Conservation (phyloP, 805 yeast species). For the Diddensiella transvaalensis region DNA sequence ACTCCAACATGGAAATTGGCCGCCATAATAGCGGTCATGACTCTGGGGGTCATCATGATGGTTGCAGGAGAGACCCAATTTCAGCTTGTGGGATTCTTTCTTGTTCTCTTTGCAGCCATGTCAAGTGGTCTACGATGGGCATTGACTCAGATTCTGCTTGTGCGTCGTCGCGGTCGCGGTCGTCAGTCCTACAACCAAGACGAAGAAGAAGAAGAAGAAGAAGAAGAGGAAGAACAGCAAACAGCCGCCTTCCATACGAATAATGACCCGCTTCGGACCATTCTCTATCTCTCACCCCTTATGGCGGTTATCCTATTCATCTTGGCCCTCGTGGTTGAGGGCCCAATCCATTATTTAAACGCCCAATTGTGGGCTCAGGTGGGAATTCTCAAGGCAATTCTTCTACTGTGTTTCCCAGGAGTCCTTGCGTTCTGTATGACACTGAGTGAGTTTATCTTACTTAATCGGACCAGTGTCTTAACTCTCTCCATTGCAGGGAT, state of each 20-base stretch:
- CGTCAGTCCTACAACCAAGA: slow-evolving; percentile 3
- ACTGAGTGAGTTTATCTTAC: slow-evolving; percentile 69
- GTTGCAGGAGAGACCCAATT: slow-evolving; percentile 45
- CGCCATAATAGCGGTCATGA: slow-evolving; percentile 73
- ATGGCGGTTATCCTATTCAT: slow-evolving; percentile 64
- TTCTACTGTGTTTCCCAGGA: slow-evolving; percentile 75
- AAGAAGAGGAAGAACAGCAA: too few species aligned
- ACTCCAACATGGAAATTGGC: slow-evolving; percentile 62
- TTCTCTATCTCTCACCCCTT: slow-evolving; percentile 77
- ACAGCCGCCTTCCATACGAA: slow-evolving; percentile 10
- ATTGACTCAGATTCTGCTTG: slow-evolving; percentile 74
- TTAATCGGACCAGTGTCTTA: slow-evolving; percentile 76
- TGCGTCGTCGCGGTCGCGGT: slow-evolving; percentile 3
- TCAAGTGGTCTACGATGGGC: slow-evolving; percentile 95
- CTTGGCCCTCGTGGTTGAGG: slow-evolving; percentile 69
- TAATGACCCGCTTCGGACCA: slow-evolving; percentile 72
- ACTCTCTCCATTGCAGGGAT: slow-evolving; percentile 90
- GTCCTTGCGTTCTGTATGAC: slow-evolving; percentile 86
- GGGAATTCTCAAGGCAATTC: slow-evolving; percentile 53
- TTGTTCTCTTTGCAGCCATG: slow-evolving; percentile 75
- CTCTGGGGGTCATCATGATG: slow-evolving; percentile 84
- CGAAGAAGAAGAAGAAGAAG: too few species aligned
- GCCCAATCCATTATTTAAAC: slow-evolving; percentile 47
- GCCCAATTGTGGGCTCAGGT: slow-evolving; percentile 63
- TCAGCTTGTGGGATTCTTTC: slow-evolving; percentile 55